Base-by-base conservation (phyloP, 1,139 yeast species). In the Saccharomycopsis hybrid region DNA sequence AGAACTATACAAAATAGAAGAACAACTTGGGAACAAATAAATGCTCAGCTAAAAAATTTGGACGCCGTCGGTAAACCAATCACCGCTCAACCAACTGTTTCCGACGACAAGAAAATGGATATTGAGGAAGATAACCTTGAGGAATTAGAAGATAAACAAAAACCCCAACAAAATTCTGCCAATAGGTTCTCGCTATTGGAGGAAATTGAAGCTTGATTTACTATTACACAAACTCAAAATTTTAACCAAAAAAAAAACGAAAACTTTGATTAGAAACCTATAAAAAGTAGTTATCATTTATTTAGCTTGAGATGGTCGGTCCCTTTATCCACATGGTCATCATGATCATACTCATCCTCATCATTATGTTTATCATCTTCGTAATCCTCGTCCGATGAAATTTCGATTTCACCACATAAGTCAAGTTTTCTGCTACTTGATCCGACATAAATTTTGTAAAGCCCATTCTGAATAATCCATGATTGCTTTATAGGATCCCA, bases 401-500 rank as follows among this genome's bases (percentile, higher is more conserved):
- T 47, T 5, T 50, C 53, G 27, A 50, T 50, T 42, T 50, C 53
- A 11, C 51, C 53, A 41, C 53, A 47, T 28, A 46, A 38, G 32
- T 49, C 49, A 35, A 44, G 63, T 56, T 45, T 73, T 55, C 81
- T 66, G 58, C 83, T 76, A 32, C 80, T 73, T 13, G 77, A 69
- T 0, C 81, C 76, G 47, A 80, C 69, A 56, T 71, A 77, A 9
- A 80, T 64, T 51, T 70, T 73, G 63, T 79, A 81, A 13, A 72
- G 69, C 2, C 86, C 86, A 3, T 76, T 73, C 56, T 74, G 80
- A 39, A 80, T 72, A 30, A 77, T 67, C 86, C 87, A 81, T 52
- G 78, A 76, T 60, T 80, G 84, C 73, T 69, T 33, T 61, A 69
- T n/a, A 1, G 75, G 66, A 60, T 80, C 84, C 85, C 85, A 81